Conservation (phyloP, 164 flowering plant species). For the grape (Vitis vinifera) region DNA sequence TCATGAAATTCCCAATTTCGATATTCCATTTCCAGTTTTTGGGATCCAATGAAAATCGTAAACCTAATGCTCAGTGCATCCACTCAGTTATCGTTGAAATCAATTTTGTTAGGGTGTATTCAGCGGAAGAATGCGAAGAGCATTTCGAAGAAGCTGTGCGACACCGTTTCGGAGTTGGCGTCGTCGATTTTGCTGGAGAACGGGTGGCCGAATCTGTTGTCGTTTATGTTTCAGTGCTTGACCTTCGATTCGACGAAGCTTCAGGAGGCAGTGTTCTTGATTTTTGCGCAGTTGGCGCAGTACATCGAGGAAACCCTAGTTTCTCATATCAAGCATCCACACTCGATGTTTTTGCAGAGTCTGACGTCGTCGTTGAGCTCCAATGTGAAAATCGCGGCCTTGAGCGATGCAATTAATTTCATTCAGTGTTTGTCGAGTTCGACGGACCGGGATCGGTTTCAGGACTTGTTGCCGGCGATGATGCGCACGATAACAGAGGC, state of each 20-base stretch:
- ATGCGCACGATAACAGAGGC: conserved; percentile 92
- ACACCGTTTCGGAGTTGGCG: conserved; percentile 92
- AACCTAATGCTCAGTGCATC: conserved; percentile 55
- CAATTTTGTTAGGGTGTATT: conserved; percentile 54
- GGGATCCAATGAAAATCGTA: conserved; percentile 45
- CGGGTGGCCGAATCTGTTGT: conserved; percentile 90
- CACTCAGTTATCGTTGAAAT: conserved; percentile 69
- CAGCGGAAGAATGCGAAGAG: conserved; percentile 69
- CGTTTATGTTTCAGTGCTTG: conserved; percentile 92
- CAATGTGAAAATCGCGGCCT: conserved; percentile 81
- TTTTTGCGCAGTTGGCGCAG: conserved; percentile 85
- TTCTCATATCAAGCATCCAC: conserved; percentile 67
- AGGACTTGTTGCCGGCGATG: conserved; percentile 88
- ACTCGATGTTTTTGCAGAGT: conserved; percentile 69
- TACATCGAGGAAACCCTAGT: conserved; percentile 70
- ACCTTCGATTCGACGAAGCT: conserved; percentile 58
- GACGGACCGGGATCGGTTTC: conserved; percentile 80
- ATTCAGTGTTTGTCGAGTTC: conserved; percentile 76
- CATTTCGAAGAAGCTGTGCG: conserved; percentile 84
- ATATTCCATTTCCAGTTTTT: too few relatives aligned
- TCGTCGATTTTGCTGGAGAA: conserved; percentile 72
- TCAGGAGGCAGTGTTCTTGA: conserved; percentile 84
- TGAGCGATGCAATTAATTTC: conserved; percentile 80
- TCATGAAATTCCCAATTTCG: conserved; percentile 31
- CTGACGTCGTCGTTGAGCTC: conserved; percentile 38